Base-by-base conservation (phyloP, 192 early-diverging fungal species). In the Mortierella antarctica region DNA sequence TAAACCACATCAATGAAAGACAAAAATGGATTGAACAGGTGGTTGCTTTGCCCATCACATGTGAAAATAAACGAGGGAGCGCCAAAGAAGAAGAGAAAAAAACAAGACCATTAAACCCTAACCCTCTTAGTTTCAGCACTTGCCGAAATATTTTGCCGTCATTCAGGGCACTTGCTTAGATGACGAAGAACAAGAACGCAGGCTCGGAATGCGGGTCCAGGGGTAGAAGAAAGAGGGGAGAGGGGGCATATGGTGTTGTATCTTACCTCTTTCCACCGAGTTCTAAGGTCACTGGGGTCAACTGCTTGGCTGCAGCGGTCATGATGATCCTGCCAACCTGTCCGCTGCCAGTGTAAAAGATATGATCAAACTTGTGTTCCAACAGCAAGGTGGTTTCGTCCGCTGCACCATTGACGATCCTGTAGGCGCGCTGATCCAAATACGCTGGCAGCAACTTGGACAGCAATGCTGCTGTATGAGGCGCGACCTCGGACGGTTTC, bases 261-360 rank as follows among this genome's bases (percentile, higher is more conserved):
- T 15, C 85, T 85, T 83, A 88, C 87, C 83, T 87, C 82, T 99
- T 99, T 15, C 98, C 98, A 51, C 98, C 98, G 18, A 99, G 90
- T 83, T 98, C 98, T 44, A 99, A 89, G 45, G 95, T 92, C 9
- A 96, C 93, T n/a, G 93, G 90, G 1, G 96, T 94, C 54, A 97
- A 86, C 66, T 95, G 83, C 78, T 96, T 92, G 15, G 93, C 92
- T 17, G 96, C 96, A 40, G 96, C 96, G 11, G 65, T 63, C 87
- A 94, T 94, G 49, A 98, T 88, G 20, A 96, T 90, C 74, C 89
- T 93, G 49, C 92, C 98, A 31, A 99, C 94, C 9, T 59, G 40
- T 12, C 89, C 89, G 74, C 87, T 92, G 65, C 98, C 98, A 4
- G 98, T 99, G 84, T 95, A 99, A 69, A 95, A 95, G 78, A 96